These are phyloP conservation scores for Lichenothelia convexa DNA, from an alignment of 495 filamentous ascomycete genomes.

Conservation along the genomic window DNA sequence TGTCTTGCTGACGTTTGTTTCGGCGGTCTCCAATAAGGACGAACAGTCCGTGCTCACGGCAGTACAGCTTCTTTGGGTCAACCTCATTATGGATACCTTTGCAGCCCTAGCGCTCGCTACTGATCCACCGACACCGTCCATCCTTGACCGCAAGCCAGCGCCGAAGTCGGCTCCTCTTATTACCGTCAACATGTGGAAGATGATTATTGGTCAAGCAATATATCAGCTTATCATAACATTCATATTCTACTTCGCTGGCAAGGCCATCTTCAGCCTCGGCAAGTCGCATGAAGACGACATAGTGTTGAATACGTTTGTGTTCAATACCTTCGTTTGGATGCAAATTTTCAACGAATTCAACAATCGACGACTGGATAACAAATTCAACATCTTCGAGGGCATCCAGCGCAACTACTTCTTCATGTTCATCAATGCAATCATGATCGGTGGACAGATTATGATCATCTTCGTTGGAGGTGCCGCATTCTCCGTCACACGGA, in stretches of 20 bases:
- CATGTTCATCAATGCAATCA: conserved; percentile 61
- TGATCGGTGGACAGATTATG: conserved; percentile 62
- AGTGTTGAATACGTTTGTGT: conserved; percentile 52
- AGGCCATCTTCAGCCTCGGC: conserved; percentile 39
- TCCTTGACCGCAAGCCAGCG: conserved; percentile 60
- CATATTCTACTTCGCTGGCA: conserved; percentile 57
- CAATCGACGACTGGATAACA: conserved; percentile 72
- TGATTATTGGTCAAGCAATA: conserved; percentile 74
- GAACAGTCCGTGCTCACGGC: conserved; percentile 63
- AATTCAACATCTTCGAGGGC: conserved; percentile 78
- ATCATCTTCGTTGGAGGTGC: conserved; percentile 61
- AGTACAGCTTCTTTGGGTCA: conserved; percentile 81
- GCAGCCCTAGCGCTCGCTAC: conserved; percentile 84
- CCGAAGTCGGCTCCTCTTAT: conserved; percentile 62
- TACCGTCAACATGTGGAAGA: conserved; percentile 77
- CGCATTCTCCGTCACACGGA: conserved; percentile 44
- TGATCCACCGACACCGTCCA: conserved; percentile 50
- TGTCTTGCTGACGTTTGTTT: conserved; percentile 67
- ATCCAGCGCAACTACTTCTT: conserved; percentile 67
- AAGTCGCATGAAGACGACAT: conserved; percentile 18
- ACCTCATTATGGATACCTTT: conserved; percentile 91
- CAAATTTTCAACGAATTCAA: conserved; percentile 86
- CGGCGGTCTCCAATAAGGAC: conserved; percentile 45
- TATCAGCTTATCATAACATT: conserved; percentile 69
- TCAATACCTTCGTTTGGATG: conserved; percentile 93